Evolutionary conservation across 2,329 filamentous ascomycete genomes (phyloP).

Genomic region (Cytospora chrysosperma): DNA sequence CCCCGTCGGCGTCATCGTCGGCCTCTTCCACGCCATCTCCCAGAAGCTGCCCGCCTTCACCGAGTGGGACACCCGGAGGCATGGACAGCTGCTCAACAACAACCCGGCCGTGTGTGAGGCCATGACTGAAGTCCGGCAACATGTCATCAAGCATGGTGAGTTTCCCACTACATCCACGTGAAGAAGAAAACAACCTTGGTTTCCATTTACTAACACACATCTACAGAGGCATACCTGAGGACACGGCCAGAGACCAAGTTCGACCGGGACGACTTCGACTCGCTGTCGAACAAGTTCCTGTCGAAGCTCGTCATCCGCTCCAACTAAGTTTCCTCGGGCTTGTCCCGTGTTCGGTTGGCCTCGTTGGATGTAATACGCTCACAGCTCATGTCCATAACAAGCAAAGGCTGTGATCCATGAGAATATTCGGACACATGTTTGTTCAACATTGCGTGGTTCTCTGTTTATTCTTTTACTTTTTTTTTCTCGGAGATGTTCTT

Average conservation of each 20-base stretch:
- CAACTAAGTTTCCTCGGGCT: slow-evolving; percentile 57
- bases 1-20: slow-evolving; percentile 93
- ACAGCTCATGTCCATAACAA: neutral
- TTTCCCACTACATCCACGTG: slow-evolving; percentile 20
- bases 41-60: slow-evolving; percentile 91
- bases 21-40: slow-evolving; percentile 95
- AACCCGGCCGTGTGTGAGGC: slow-evolving; percentile 91
- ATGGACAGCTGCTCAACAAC: slow-evolving; percentile 86
- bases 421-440: neutral
- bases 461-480: neutral
- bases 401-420: neutral
- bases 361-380: slow-evolving; percentile 13
- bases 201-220: slow-evolving; percentile 48
- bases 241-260: slow-evolving; percentile 78
- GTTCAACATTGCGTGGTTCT: neutral
- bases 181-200: neutral
- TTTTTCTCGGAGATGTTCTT: neutral
- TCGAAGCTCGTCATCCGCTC: slow-evolving; percentile 95
- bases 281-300: slow-evolving; percentile 93
- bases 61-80: slow-evolving; percentile 91
- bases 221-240: slow-evolving; percentile 79
- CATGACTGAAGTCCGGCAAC: slow-evolving; percentile 91
- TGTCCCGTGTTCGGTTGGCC: neutral
- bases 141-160: slow-evolving; percentile 93
- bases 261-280: slow-evolving; percentile 90